Evolutionary conservation across 108 stramenopile genomes (phyloP).

Genomic region (Phaeodactylum tricornutum): DNA sequence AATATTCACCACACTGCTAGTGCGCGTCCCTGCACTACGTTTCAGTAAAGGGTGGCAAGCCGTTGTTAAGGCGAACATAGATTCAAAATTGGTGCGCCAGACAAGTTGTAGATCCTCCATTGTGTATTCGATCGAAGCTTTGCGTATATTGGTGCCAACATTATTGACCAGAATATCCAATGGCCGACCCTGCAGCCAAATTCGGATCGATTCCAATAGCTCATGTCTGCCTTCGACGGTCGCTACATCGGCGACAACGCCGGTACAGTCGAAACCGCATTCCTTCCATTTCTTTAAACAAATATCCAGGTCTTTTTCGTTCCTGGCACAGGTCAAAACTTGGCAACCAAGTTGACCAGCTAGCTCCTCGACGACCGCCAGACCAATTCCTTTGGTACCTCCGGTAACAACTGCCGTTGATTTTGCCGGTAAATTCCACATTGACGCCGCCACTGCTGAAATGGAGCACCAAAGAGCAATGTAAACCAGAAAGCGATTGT

Average conservation of each 20-base stretch:
- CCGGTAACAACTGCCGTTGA: constrained; percentile 74
- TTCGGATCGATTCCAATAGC: constrained; percentile 32
- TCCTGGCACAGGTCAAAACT: constrained; percentile 63
- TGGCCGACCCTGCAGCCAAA: constrained; percentile 21
- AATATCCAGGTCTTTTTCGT: constrained; percentile 42
- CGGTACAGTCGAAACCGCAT: constrained; percentile 48
- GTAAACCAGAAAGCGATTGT: no score
- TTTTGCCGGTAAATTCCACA: constrained; percentile 28
- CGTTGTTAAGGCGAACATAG: constrained; percentile 65
- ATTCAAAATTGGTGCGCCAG: constrained; percentile 79
- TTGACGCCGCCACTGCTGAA: neutral
- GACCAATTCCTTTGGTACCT: constrained; percentile 76
- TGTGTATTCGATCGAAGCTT: constrained; percentile 78
- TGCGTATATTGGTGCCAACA: constrained; percentile 92
- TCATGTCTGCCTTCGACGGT: constrained; percentile 42
- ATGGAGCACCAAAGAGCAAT: no score
- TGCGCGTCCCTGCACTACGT: constrained; percentile 15
- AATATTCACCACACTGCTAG: constrained; percentile 80
- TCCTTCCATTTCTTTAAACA: constrained; percentile 53
- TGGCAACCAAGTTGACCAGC: constrained; percentile 29
- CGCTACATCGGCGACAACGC: constrained; percentile 64
- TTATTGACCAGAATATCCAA: constrained; percentile 94
- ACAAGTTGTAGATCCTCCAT: constrained; percentile 70
- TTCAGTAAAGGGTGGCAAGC: constrained; percentile 55
- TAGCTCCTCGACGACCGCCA: constrained; percentile 42